phyloP scores from a whole-genome alignment of 2,329 filamentous ascomycete genomes.

The Diplodia corticola region DNA sequence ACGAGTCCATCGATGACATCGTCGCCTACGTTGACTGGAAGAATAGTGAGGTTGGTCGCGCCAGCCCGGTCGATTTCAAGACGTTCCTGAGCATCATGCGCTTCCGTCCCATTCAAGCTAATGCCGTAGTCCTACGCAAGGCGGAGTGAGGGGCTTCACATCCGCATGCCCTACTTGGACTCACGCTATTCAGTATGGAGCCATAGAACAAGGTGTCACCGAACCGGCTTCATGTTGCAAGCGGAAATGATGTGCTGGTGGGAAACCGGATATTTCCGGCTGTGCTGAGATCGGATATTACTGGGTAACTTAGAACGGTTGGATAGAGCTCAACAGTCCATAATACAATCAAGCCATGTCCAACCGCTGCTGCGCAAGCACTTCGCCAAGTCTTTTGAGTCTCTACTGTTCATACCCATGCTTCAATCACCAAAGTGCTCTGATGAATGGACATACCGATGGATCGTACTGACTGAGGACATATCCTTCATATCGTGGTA shows the following conservation, averaged over 20 bases:
- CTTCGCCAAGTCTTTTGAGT: too few relatives aligned
- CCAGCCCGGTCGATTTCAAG: neutral
- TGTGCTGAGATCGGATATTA: neutral
- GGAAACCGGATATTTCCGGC: neutral
- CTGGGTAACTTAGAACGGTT: neutral
- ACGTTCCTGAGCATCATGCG: slow-evolving; percentile 7
- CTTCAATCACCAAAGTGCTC: too few relatives aligned
- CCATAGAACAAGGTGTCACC: neutral
- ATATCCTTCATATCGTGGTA: neutral
- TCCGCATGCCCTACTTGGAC: neutral
- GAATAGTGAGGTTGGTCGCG: neutral
- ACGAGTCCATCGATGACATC: neutral
- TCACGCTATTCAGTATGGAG: neutral
- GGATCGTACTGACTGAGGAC: neutral
- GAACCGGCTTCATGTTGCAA: too few relatives aligned
- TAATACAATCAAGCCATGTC: neutral
- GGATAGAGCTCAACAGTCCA: neutral
- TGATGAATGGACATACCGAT: too few relatives aligned
- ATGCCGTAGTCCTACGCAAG: neutral
- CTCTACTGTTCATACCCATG: too few relatives aligned
- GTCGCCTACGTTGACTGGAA: slow-evolving; percentile 11
- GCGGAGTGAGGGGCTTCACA: neutral
- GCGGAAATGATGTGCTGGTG: too few relatives aligned
- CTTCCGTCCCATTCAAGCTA: neutral
- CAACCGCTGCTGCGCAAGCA: neutral